Evolutionary conservation across 208 protist species (phyloP), one percentile per base, ranked within the genome.

Genomic region (Trypanosoma melophagium): DNA sequence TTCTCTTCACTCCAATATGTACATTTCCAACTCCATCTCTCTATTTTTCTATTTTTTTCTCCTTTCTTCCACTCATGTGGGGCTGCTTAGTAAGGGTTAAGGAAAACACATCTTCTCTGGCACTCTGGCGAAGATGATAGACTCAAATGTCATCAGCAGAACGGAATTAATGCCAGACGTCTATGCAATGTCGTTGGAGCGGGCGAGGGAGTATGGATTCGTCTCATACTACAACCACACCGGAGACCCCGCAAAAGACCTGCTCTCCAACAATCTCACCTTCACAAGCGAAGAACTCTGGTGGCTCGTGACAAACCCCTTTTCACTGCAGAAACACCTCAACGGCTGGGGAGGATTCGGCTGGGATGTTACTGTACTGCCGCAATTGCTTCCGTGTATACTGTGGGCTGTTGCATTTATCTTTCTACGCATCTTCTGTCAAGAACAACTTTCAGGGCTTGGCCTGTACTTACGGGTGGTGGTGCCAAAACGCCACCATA

Each of bases 391-490:
- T 25, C 83, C 83, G 1, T 22, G 62, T 40, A 21, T 86, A 41
- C 64, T 81, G 42, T 93, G 72, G 74, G 76, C 80, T 52, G 12
- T 88, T 9, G 61, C 40, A n/a, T 77, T 93, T 58, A 62, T 83
- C 59, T 4, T 82, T 17, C 17, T 88, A n/a, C 87, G 87, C 60
- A 75, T 81, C 70, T 47, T 81, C 12, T 72, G 49, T 17, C 74
- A 66, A 40, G 59, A 77, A 41, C 73, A 77, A 16, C 53, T 89
- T n/a, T 73, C 71, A 13, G 73, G 74, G 28, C 71, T 89, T 57
- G 87, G 83, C 14, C 57, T 88, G 10, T 81, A 83, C 59, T 68
- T 87, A 69, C 81, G 78, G 19, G 79, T 90, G 14, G 83, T 84
- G 45, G 60, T 52, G 55, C 59, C 57, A 52, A 59, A 74, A 52